These are phyloP conservation scores for Trypanosoma mega DNA, from an alignment of 208 protist genomes.

Conservation along the genomic window DNA sequence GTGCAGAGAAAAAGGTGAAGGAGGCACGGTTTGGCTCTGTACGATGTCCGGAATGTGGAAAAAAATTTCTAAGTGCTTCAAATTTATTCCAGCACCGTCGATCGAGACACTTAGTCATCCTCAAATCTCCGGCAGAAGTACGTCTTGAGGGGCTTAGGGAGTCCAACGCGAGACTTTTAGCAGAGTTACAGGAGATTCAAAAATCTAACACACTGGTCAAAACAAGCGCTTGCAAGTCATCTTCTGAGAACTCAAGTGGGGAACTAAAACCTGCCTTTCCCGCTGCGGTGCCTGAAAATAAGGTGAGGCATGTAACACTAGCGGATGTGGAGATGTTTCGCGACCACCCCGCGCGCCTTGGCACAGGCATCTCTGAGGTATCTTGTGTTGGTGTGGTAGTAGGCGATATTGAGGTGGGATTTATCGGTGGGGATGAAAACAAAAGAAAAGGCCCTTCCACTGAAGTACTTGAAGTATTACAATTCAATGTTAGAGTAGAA, in stretches of 20 bases:
- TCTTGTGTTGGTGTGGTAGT: conserved; percentile 19
- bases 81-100: conserved; percentile 59
- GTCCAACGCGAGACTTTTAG: conserved; percentile 29
- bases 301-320: background rate
- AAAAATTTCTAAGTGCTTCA: conserved; percentile 43
- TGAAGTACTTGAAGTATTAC: conserved; percentile 33
- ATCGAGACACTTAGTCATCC: conserved; percentile 37
- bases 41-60: conserved; percentile 71
- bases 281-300: background rate
- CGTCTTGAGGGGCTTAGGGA: conserved; percentile 23
- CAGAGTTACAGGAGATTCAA: conserved; percentile 17
- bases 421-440: conserved; percentile 1
- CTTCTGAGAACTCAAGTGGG: background rate
- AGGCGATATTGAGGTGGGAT: conserved; percentile 13
- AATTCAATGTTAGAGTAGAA: conserved; percentile 55
- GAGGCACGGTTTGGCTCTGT: background rate
- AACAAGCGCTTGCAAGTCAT: background rate
- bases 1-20: background rate
- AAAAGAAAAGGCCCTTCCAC: background rate
- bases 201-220: background rate
- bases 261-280: background rate
- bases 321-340: background rate
- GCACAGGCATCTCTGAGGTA: conserved; percentile 20
- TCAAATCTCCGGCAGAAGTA: conserved; percentile 31
- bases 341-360: conserved; percentile 18